Conservation (phyloP, 768 basidiomycete genomes). For the Mycena floridula region DNA sequence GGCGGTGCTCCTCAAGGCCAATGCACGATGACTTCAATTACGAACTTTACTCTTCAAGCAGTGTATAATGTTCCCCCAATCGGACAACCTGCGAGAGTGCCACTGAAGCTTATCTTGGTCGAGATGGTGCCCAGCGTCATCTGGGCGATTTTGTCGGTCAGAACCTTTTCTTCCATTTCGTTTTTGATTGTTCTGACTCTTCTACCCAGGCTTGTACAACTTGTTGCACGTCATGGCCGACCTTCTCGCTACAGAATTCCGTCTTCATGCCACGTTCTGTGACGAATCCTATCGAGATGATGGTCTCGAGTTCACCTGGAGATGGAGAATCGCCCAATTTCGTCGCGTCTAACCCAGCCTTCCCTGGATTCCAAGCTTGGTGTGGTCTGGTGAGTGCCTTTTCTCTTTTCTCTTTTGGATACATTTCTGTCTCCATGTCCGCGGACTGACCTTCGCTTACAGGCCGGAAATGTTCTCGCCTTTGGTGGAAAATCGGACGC, state of each 20-base stretch:
- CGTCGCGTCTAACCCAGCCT: constrained; percentile 36
- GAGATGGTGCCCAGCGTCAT: constrained; percentile 32
- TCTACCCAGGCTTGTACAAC: constrained; percentile 28
- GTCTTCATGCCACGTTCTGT: constrained; percentile 33
- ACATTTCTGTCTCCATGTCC: not conserved
- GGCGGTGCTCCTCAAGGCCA: constrained; percentile 16
- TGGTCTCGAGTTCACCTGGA: constrained; percentile 29
- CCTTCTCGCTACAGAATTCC: constrained; percentile 30
- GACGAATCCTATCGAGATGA: constrained; percentile 29
- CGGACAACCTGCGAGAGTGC: constrained; percentile 20
- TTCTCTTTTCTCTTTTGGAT: not conserved
- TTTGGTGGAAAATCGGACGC: constrained; percentile 34
- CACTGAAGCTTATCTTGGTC: constrained; percentile 28
- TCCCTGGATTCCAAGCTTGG: constrained; percentile 35
- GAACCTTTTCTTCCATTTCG: constrained; percentile 7
- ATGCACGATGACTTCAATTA: constrained; percentile 24
- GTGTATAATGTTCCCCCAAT: constrained; percentile 28
- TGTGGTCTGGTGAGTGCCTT: constrained; percentile 29
- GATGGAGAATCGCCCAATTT: constrained; percentile 39
- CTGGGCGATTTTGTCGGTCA: constrained; percentile 35
- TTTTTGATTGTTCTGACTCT: not conserved
- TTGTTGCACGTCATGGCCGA: constrained; percentile 39
- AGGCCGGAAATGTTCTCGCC: constrained; percentile 21
- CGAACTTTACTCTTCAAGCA: constrained; percentile 31
- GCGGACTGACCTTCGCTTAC: not conserved